These are phyloP conservation scores for Bruguiera gymnorhiza DNA, from an alignment of 345 rosid genomes.

Conservation along the genomic window DNA sequence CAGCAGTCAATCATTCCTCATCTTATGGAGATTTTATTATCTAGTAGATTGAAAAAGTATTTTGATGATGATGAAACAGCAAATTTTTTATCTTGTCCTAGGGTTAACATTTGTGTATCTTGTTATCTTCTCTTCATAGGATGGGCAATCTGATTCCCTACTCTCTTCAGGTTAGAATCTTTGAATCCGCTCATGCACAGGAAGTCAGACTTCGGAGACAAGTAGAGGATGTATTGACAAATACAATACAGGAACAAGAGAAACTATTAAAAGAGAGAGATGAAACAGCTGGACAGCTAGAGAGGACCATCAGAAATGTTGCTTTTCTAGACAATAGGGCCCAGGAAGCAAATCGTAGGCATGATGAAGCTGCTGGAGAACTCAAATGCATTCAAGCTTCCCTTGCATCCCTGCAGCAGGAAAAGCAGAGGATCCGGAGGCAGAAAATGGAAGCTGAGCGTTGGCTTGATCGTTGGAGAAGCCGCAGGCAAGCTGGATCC, in stretches of 20 bases:
- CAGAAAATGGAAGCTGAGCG: slow-evolving; percentile 64
- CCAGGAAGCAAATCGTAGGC: slow-evolving; percentile 44
- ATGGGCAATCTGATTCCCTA: slow-evolving; percentile 1
- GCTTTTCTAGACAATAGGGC: slow-evolving; percentile 53
- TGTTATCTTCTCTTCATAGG: not conserved
- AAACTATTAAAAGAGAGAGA: slow-evolving; percentile 49
- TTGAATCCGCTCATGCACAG: slow-evolving; percentile 38
- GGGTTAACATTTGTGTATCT: slow-evolving; percentile 5
- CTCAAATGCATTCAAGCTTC: slow-evolving; percentile 45
- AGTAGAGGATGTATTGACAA: slow-evolving; percentile 44
- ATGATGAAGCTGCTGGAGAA: slow-evolving; percentile 51
- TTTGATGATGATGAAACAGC: not conserved
- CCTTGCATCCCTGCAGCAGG: slow-evolving; percentile 50
- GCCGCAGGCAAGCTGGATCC: slow-evolving; percentile 40
- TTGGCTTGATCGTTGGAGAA: slow-evolving; percentile 74
- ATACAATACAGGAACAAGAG: slow-evolving; percentile 34
- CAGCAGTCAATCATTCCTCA: not conserved
- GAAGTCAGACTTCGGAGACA: slow-evolving; percentile 46
- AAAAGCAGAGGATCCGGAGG: slow-evolving; percentile 51
- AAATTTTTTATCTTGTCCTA: not conserved
- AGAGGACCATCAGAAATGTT: slow-evolving; percentile 50
- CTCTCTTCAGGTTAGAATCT: slow-evolving; percentile 42
- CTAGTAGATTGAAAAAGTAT: not conserved
- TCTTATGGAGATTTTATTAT: not conserved
- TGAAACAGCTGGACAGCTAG: slow-evolving; percentile 38